phyloP scores from a whole-genome alignment of 2,329 filamentous ascomycete species.

The Thelonectria rubi region DNA sequence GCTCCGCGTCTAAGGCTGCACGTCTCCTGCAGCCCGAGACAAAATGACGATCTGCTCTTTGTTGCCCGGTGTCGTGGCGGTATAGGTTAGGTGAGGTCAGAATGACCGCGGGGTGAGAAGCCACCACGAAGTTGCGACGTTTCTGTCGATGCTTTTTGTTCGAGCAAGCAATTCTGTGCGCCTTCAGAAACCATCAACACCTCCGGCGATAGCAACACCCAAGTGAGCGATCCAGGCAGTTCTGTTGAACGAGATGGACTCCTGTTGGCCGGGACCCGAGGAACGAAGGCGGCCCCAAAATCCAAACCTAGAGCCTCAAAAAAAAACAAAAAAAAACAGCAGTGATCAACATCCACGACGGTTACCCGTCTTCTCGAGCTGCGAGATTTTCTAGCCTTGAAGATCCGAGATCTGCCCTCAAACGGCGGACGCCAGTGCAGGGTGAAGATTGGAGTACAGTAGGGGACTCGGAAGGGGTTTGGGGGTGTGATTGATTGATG shows the following conservation, averaged over 20 bases:
- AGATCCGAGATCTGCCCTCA: not conserved
- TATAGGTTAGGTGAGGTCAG: conserved; percentile 11
- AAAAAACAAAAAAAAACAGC: no score
- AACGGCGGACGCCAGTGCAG: not conserved
- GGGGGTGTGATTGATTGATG: not conserved
- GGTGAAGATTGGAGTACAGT: not conserved
- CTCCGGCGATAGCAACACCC: no score
- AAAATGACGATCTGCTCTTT: not conserved
- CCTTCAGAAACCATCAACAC: no score
- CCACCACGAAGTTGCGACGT: no score
- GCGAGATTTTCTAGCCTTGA: not conserved
- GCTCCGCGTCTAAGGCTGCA: conserved; percentile 18
- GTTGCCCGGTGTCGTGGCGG: not conserved
- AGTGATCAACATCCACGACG: not conserved
- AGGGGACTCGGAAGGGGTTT: not conserved
- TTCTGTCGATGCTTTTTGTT: no score
- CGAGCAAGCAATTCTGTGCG: no score
- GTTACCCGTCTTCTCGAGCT: conserved; percentile 8
- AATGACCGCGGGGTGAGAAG: conserved; percentile 28
- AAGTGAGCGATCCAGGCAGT: no score
- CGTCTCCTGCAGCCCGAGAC: conserved; percentile 16
- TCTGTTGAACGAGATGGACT: no score
- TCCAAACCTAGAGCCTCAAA: no score
- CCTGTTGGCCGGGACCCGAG: no score
- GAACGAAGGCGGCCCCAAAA: no score